Percentiles rank a stretch among this genome's conserved stretches.
These are phyloP conservation scores for baker's yeast (Saccharomyces cerevisiae) DNA, from an alignment of 805 yeast species.

Conservation along the genomic window DNA sequence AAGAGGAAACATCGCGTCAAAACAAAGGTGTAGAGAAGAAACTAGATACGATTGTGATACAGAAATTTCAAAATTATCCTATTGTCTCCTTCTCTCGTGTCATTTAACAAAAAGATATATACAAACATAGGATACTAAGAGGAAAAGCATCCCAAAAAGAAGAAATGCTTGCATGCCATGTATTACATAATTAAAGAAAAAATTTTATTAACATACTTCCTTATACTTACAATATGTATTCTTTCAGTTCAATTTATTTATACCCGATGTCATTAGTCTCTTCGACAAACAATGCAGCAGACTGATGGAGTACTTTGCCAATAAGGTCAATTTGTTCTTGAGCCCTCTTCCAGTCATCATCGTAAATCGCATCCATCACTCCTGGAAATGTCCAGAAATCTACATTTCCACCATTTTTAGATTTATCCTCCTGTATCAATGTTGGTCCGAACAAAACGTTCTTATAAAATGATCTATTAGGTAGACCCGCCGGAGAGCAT, in stretches of 20 bases:
- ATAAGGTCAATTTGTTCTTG: constrained; percentile 43
- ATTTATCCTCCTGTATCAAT: constrained; percentile 43
- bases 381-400: constrained; percentile 56
- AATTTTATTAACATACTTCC: not conserved
- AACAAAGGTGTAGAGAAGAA: not conserved
- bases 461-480: constrained; percentile 54
- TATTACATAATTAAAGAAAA: not conserved
- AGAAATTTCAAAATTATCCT: not conserved
- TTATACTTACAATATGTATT: not conserved
- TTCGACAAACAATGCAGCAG: constrained; percentile 22
- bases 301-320: constrained; percentile 29
- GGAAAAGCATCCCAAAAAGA: not conserved
- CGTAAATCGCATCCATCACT: constrained; percentile 57
- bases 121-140: not conserved
- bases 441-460: constrained; percentile 66
- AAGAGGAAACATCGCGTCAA: not conserved
- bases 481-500: constrained; percentile 36
- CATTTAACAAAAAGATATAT: not conserved
- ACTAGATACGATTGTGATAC: not conserved
- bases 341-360: constrained; percentile 42
- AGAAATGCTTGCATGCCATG: not conserved
- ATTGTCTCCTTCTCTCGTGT: not conserved
- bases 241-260: not conserved
- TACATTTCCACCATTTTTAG: constrained; percentile 32
- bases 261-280: constrained; percentile 11